Base-by-base conservation (phyloP, 192 early-diverging fungal genomes). In the Coemansia sp. region DNA sequence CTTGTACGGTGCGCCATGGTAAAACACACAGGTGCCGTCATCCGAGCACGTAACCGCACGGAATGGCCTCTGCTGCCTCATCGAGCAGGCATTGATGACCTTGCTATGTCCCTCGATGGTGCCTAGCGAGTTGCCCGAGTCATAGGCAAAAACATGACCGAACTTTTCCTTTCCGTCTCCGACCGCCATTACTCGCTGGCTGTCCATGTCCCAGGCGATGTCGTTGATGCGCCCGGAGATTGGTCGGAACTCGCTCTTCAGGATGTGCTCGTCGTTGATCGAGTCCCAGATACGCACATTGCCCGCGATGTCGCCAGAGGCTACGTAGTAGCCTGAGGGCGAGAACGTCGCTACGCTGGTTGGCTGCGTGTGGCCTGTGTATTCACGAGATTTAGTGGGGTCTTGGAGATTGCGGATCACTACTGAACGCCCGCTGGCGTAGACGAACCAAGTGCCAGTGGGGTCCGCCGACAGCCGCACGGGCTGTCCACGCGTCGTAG, bases 281-380 rank as follows among this genome's bases (percentile, higher is more conserved):
- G 92, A 86, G 67, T 96, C 97, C 97, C 97, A 99, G 45, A 99
- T 89, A 35, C 94, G 87, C 45, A 99, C 88, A 73, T 94, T 95
- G 38, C 97, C 97, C 5, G 24, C 14, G n/a, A 48, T 83, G 91
- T 93, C 95, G 69, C 92, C 97, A 38, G 95, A 97, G 1, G 95
- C 95, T 59, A 97, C 91, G 82, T 97, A 99, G 82, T 88, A 95
- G 50, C 97, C 95, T 65, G 89, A 92, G 3, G 97, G 94, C 34
- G 94, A 85, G 68, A 93, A 96, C 33, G 89, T 83, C 7, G 97
- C 97, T 24, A 95, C 94, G 5, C 92, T 95, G 1, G 91, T 85
- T 57, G 85, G 70, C 45, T 83, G 78, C 5, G 84, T 84, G 74
- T 99, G 97, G 5, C 88, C 90, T 3, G 89, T 88, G 80, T 97